These are phyloP conservation scores for Cymbopogon flexuosus DNA, from an alignment of 202 grass and related monocot species.

Conservation along the genomic window DNA sequence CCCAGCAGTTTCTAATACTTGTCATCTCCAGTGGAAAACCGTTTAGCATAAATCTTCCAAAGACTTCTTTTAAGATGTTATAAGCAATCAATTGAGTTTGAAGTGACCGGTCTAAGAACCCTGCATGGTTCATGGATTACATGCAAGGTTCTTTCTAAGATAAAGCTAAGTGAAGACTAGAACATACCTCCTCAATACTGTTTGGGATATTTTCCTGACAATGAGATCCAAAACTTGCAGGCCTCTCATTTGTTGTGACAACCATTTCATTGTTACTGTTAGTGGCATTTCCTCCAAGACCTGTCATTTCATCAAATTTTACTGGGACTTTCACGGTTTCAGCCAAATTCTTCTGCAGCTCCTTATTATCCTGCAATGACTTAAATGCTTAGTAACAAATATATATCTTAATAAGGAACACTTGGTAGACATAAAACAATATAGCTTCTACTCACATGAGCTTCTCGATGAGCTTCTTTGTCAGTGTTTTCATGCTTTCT, in stretches of 20 bases:
- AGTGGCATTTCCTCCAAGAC: conserved; percentile 21
- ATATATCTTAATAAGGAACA: neutral
- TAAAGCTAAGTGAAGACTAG: conserved; percentile 19
- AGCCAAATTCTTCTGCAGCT: conserved; percentile 38
- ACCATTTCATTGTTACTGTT: conserved; percentile 20
- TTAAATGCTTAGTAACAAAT: neutral
- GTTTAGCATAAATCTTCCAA: neutral
- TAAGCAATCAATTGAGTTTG: neutral
- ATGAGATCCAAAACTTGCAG: conserved; percentile 26
- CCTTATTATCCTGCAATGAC: conserved; percentile 41
- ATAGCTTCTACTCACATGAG: conserved; percentile 50
- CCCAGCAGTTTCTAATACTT: conserved; percentile 11
- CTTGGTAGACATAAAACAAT: neutral
- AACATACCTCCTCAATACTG: conserved; percentile 42
- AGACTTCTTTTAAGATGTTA: conserved; percentile 16
- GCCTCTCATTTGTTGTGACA: conserved; percentile 21
- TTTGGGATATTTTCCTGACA: conserved; percentile 23
- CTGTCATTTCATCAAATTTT: conserved; percentile 29
- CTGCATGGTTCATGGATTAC: no score
- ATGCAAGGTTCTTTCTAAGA: neutral
- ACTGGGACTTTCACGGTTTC: conserved; percentile 31
- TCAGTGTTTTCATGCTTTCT: conserved; percentile 42
- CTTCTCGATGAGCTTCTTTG: conserved; percentile 44
- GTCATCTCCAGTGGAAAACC: neutral
- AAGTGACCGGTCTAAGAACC: neutral